Evolutionary conservation across 2,329 filamentous ascomycete genomes (phyloP), one percentile per base, ranked within the genome.

Genomic region (Fusarium beomiforme): DNA sequence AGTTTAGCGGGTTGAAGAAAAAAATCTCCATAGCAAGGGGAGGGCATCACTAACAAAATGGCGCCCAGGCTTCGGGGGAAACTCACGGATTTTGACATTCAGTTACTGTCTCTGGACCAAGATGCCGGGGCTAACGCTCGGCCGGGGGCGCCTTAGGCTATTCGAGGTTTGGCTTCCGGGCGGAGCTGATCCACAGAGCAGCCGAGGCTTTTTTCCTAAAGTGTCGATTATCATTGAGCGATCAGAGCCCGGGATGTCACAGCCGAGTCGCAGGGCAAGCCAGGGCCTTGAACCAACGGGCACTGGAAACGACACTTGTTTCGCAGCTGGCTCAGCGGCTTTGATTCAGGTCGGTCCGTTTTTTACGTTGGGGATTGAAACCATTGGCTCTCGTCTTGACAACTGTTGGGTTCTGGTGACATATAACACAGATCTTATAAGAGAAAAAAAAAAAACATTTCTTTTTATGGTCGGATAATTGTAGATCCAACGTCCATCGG

Each of bases 11-110:
- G 44, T 21, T 23, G n/a, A 36, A 33, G 23, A 21, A 29, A 57
- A 50, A 51, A 36, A 36, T 31, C 55, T 59, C 46, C 56, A 54
- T 26, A 59, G n/a, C 46, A 34, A 26, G 46, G 56, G 34, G n/a
- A n/a, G n/a, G n/a, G n/a, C n/a, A 50, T 21, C 33, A 53, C 49
- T 57, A 47, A 49, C n/a, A 31, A 49, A 54, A 55, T 67, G 71
- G 72, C 49, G 43, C 50, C 71, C 64, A 59, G 71, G 64, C 67
- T 59, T 71, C 72, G 72, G 72, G 34, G 65, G 55, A 56, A 67
- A 60, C 55, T 39, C 51, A 75, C 72, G 49, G 47, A 70, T 75
- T 58, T 34, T 72, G 71, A 54, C 33, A 43, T 39, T 60, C 31
- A 26, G 26, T 67, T 73, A 50, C 72, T 69, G 44, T 58, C 64